Percentiles rank a stretch among this genome's conserved stretches.
Evolutionary conservation across 1,284 basidiomycete genomes (phyloP).

Genomic region (Cutaneotrichosporon spelunceum): DNA sequence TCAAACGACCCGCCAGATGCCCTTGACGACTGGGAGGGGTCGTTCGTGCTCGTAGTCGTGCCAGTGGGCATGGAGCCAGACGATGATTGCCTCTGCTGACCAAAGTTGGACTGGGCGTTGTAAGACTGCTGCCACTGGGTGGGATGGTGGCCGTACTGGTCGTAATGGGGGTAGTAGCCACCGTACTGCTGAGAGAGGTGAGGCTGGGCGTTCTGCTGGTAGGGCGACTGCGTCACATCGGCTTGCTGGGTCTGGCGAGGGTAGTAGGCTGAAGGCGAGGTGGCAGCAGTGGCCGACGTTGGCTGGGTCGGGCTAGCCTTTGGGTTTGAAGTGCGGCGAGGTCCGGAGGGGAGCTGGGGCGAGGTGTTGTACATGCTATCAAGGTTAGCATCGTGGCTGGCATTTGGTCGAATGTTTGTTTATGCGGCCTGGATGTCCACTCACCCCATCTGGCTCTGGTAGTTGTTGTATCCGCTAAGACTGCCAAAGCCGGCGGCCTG

Average conservation of each 20-base stretch:
- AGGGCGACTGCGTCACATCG: slow-evolving; percentile 21
- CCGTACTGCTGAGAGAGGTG: slow-evolving; percentile 20
- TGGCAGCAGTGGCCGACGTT: slow-evolving; percentile 24
- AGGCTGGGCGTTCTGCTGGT: slow-evolving; percentile 20
- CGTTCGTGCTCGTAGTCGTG: slow-evolving; percentile 7
- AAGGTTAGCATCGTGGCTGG: background rate
- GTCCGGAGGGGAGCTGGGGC: slow-evolving; percentile 28
- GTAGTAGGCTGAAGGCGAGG: slow-evolving; percentile 36
- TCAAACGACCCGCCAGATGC: slow-evolving; percentile 14
- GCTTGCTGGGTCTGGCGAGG: slow-evolving; percentile 15
- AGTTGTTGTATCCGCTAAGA: slow-evolving; percentile 28
- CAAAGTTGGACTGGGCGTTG: slow-evolving; percentile 11
- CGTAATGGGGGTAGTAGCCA: slow-evolving; percentile 22
- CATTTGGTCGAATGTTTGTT: background rate
- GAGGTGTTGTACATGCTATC: slow-evolving; percentile 29
- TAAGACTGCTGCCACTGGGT: slow-evolving; percentile 24
- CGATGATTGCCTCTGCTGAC: slow-evolving; percentile 18
- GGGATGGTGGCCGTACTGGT: slow-evolving; percentile 18
- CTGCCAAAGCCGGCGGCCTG: slow-evolving; percentile 23
- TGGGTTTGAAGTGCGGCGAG: slow-evolving; percentile 33
- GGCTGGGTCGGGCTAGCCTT: slow-evolving; percentile 27
- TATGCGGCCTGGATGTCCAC: slow-evolving; percentile 12
- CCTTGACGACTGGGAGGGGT: slow-evolving; percentile 9
- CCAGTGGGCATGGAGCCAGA: slow-evolving; percentile 18
- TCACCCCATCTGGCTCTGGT: slow-evolving; percentile 29